phyloP scores from a whole-genome alignment of 495 filamentous ascomycete genomes.

The Copromyces sp. region DNA sequence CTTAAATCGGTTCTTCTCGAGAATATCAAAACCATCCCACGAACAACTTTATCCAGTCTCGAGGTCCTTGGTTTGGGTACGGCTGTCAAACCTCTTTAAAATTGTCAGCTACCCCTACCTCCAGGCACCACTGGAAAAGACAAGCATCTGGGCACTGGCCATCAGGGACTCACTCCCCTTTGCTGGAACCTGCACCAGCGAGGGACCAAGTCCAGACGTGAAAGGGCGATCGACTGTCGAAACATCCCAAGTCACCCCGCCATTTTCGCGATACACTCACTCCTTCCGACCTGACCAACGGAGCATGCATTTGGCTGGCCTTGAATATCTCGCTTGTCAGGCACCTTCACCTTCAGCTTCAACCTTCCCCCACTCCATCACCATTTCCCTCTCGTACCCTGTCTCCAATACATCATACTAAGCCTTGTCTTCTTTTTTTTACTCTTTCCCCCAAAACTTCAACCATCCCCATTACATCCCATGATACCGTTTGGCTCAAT shows the following conservation, averaged over 20 bases:
- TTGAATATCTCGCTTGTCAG: background rate
- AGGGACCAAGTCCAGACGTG: background rate
- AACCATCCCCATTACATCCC: background rate
- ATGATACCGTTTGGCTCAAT: conserved; percentile 15
- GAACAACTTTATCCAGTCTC: background rate
- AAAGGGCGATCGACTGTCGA: background rate
- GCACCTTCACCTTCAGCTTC: background rate
- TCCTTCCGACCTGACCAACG: background rate
- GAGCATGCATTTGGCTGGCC: background rate
- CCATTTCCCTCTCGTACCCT: background rate
- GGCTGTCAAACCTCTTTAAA: background rate
- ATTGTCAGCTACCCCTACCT: background rate
- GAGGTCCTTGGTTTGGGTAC: background rate
- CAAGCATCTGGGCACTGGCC: background rate
- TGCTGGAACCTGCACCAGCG: background rate
- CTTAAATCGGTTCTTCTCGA: background rate
- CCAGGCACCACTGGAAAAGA: background rate
- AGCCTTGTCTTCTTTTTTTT: background rate
- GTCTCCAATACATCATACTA: background rate
- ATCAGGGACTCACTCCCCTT: background rate
- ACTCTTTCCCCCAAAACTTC: background rate
- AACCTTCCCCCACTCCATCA: background rate
- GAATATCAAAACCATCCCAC: background rate
- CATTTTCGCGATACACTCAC: background rate
- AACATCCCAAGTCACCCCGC: background rate